Base-by-base conservation (phyloP, 352 stramenopile genomes). In the Globisporangium abappressorium region DNA sequence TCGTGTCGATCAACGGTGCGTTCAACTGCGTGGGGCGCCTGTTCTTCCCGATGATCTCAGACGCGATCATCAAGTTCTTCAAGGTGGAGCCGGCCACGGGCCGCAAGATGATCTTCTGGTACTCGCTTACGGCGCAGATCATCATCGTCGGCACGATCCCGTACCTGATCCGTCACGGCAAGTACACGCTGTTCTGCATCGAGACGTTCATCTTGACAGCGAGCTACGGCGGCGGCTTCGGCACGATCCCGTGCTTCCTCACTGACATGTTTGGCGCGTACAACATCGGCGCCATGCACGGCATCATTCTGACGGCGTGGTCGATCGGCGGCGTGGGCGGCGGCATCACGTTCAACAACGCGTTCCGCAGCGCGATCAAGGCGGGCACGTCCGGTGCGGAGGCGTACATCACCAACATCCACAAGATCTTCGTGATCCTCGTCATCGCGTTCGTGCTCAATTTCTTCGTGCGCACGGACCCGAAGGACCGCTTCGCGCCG, bases 201-300 rank as follows among this genome's bases (percentile, higher is more conserved):
- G 73, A 82, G 22, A 70, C 91, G 26, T 94, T 89, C 72, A 80
- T 92, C 60, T 47, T 94, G 2, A 92, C 84, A 53, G 68, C 81
- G 9, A 82, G 77, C 56, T 94, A 94, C 65, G 84, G 85, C 24
- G 87, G 84, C 24, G 83, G 82, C 22, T 92, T 93, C 28, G 84
- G 84, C 53, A 90, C 74, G 14, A 92, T 93, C 65, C 85, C 85
- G 38, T 81, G 71, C 36, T 90, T 93, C 66, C 61, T 94, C 26
- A 91, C 84, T 0, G 86, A 93, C 60, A 93, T 93, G 84, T 94
- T 93, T 60, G 86, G 86, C n/a, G 81, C 81, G 4, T 92, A 81
- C 66, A 92, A 94, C 75, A 92, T 92, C 41, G 86, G 82, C 11
- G 86, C 81, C 2, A 88, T 94, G 80, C 84, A 93, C 69, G 86